A percentile compares a stretch with the other conserved stretches of the same genome.
These are phyloP conservation scores for Cicer yamashitae DNA, from an alignment of 306 rosid genomes.

Conservation along the genomic window DNA sequence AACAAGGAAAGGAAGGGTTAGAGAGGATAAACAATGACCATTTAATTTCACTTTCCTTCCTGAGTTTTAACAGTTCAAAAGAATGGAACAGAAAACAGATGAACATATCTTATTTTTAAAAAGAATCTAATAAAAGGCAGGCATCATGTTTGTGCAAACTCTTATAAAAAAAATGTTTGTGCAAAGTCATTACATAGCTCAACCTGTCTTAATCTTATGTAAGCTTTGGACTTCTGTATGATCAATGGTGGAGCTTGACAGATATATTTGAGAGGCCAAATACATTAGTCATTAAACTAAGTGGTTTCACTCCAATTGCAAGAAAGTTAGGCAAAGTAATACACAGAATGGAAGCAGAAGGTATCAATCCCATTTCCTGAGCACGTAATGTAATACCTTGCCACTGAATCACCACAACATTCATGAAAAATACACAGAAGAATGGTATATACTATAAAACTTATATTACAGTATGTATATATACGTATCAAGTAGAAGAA, in stretches of 20 bases:
- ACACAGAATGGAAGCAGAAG: not conserved
- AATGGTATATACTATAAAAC: not conserved
- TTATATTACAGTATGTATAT: not conserved
- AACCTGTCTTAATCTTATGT: too few species aligned
- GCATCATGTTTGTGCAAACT: not conserved
- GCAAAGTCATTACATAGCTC: too few species aligned
- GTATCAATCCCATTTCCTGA: not conserved
- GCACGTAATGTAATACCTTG: not conserved
- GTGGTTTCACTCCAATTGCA: not conserved
- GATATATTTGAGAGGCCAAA: not conserved
- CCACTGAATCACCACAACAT: not conserved
- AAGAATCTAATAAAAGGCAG: not conserved
- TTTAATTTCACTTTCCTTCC: not conserved
- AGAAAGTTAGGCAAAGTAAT: not conserved
- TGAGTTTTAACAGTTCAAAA: not conserved
- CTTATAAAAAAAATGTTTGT: too few species aligned
- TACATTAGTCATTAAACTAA: not conserved
- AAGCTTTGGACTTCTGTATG: too few species aligned
- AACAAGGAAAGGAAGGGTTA: not conserved
- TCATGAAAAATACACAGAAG: not conserved
- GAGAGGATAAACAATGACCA: not conserved
- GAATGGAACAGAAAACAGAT: not conserved
- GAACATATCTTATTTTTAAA: not conserved
- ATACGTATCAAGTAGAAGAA: not conserved
- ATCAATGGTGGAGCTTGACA: too few species aligned